Percentiles rank a stretch among this genome's conserved stretches.
These are phyloP conservation scores for Eragrostis tef DNA, from an alignment of 202 grass and related monocot species.

Conservation along the genomic window DNA sequence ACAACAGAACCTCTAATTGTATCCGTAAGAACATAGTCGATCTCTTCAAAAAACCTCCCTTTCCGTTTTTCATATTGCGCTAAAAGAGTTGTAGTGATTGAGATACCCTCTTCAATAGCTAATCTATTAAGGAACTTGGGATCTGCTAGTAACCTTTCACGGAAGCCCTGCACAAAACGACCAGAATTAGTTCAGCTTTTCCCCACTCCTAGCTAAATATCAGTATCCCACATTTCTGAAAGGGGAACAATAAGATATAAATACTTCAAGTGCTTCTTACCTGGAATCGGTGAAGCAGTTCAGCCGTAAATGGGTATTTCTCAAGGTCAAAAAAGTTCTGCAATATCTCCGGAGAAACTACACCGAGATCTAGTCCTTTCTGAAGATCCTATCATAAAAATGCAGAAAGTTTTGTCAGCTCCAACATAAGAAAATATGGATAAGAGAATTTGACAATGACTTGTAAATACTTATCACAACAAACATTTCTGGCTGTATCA, in stretches of 20 bases:
- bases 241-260: constrained; percentile 32
- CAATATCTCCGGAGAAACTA: constrained; percentile 93
- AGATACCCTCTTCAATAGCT: constrained; percentile 95
- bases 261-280: constrained; percentile 54
- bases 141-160: constrained; percentile 91
- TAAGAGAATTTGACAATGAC: constrained; percentile 27
- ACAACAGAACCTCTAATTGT: constrained; percentile 94
- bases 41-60: constrained; percentile 87
- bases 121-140: constrained; percentile 89
- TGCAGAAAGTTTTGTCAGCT: constrained; percentile 39
- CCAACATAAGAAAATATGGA: constrained; percentile 21
- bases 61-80: constrained; percentile 92
- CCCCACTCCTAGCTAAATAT: not conserved
- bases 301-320: constrained; percentile 77
- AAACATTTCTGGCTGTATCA: not conserved
- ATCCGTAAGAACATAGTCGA: constrained; percentile 93
- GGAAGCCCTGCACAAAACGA: constrained; percentile 73
- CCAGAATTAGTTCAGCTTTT: not conserved
- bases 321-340: constrained; percentile 99
- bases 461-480: constrained; percentile 19
- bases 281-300: constrained; percentile 92
- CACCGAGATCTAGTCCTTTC: constrained; percentile 91
- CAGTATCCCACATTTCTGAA: not conserved
- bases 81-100: constrained; percentile 85
- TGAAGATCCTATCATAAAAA: constrained; percentile 76